A percentile compares a stretch with the other conserved stretches of the same genome.
Evolutionary conservation across 1,139 yeast genomes (phyloP).

Genomic region (Candida anutae): DNA sequence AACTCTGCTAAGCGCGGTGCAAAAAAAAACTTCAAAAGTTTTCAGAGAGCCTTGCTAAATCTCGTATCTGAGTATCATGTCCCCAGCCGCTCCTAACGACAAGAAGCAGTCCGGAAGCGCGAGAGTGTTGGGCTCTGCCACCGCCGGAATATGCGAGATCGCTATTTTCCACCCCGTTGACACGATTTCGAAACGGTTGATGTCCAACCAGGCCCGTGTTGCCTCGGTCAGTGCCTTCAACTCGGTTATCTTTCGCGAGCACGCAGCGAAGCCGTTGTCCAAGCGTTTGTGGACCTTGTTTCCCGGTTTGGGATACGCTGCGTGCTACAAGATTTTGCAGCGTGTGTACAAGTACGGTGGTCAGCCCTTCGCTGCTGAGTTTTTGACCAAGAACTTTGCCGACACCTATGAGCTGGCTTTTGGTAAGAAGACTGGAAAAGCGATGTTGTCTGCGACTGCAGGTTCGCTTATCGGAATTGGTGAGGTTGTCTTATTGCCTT

Average conservation of each 20-base stretch:
- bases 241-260: slow-evolving; percentile 77
- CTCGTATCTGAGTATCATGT: slow-evolving; percentile 22
- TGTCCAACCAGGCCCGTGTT: slow-evolving; percentile 85
- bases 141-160: slow-evolving; percentile 95
- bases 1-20: slow-evolving; percentile 9
- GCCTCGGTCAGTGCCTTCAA: slow-evolving; percentile 61
- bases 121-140: slow-evolving; percentile 90
- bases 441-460: slow-evolving; percentile 92
- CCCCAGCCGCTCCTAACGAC: slow-evolving; percentile 48
- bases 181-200: slow-evolving; percentile 93
- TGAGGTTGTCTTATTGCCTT: slow-evolving; percentile 89
- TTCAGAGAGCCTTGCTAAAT: slow-evolving; percentile 4
- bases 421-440: slow-evolving; percentile 95
- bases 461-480: slow-evolving; percentile 97
- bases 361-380: slow-evolving; percentile 96
- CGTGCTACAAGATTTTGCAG: slow-evolving; percentile 91
- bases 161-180: slow-evolving; percentile 98
- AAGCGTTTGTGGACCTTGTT: slow-evolving; percentile 75
- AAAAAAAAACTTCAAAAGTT: slow-evolving; percentile 4
- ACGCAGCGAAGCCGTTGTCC: slow-evolving; percentile 64
- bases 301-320: slow-evolving; percentile 98
- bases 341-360: slow-evolving; percentile 99
- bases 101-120: slow-evolving; percentile 87
- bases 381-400: slow-evolving; percentile 68
- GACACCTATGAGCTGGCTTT: slow-evolving; percentile 63